Conservation (phyloP, 1,284 basidiomycete species). For the Ganoderma sp. region DNA sequence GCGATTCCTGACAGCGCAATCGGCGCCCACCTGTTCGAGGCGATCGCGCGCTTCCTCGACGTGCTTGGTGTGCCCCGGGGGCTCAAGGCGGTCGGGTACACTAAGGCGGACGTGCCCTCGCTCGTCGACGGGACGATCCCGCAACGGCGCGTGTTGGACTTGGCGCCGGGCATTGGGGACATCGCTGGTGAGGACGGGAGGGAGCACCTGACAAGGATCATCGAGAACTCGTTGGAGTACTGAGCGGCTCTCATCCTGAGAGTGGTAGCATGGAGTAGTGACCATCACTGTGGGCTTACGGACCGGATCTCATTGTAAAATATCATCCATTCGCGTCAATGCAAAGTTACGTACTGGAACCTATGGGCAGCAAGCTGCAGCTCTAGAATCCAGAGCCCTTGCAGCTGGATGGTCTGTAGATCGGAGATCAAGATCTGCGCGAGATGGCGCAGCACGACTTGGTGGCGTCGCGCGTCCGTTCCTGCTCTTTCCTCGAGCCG, state of each 20-base stretch:
- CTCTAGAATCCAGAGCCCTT: background rate
- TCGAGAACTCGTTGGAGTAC: conserved; percentile 79
- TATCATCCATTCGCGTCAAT: background rate
- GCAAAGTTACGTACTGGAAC: background rate
- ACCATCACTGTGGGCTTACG: background rate
- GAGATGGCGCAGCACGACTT: background rate
- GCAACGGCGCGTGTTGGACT: conserved; percentile 85
- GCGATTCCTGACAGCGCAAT: conserved; percentile 84
- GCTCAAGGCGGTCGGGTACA: conserved; percentile 86
- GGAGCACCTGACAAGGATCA: conserved; percentile 78
- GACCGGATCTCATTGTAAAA: conserved; percentile 9
- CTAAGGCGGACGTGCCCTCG: conserved; percentile 61
- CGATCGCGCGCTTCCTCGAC: conserved; percentile 92
- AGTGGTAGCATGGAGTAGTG: background rate
- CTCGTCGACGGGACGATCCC: conserved; percentile 89
- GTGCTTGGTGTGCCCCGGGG: conserved; percentile 88
- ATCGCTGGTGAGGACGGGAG: conserved; percentile 79
- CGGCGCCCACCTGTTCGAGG: conserved; percentile 84
- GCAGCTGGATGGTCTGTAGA: background rate
- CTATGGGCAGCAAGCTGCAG: no score
- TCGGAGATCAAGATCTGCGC: conserved; percentile 16
- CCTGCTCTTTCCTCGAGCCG: background rate
- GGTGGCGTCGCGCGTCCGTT: background rate
- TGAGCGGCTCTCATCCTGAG: conserved; percentile 41
- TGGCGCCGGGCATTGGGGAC: conserved; percentile 86